phyloP scores from a whole-genome alignment of 2,329 filamentous ascomycete species.

The Colletotrichum salicis region DNA sequence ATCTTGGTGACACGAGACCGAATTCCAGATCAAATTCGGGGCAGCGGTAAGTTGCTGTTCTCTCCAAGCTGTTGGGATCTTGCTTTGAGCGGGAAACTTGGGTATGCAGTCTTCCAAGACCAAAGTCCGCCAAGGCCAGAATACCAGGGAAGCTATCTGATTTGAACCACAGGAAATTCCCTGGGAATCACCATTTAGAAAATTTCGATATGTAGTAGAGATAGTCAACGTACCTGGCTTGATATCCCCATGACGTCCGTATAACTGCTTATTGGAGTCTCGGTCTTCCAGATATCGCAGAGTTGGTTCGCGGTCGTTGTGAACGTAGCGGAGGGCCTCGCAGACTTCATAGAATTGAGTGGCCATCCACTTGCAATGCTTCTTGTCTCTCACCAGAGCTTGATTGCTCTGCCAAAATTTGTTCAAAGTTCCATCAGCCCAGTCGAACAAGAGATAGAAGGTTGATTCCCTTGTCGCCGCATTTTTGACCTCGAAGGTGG shows the following conservation, averaged over 20 bases:
- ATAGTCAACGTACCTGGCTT: slow-evolving; percentile 2
- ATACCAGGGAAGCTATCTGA: background rate
- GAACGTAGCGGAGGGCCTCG: slow-evolving; percentile 13
- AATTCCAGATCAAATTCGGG: slow-evolving; percentile 47
- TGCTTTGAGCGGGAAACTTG: slow-evolving; percentile 13
- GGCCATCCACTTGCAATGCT: slow-evolving; percentile 21
- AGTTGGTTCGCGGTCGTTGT: slow-evolving; percentile 9
- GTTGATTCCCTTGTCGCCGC: background rate
- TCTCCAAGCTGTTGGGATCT: slow-evolving; percentile 16
- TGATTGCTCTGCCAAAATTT: slow-evolving; percentile 24
- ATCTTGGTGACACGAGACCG: slow-evolving; percentile 36
- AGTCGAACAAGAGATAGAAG: slow-evolving; percentile 19
- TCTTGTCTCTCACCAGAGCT: background rate
- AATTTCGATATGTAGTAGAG: background rate
- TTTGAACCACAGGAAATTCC: slow-evolving; percentile 18
- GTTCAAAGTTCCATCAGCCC: slow-evolving; percentile 18
- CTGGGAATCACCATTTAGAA: background rate
- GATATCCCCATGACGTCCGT: slow-evolving; percentile 23
- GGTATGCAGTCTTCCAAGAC: slow-evolving; percentile 8
- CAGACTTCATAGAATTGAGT: slow-evolving; percentile 16
- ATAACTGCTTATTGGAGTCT: background rate
- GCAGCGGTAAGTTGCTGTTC: slow-evolving; percentile 49
- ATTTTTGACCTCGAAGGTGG: slow-evolving; percentile 15
- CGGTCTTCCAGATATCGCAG: slow-evolving; percentile 2
- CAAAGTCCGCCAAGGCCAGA: slow-evolving; percentile 4